Percentiles rank a stretch among this genome's conserved stretches.
phyloP scores from a whole-genome alignment of 2,329 filamentous ascomycete genomes.

The Scortechinia acanthostroma region DNA sequence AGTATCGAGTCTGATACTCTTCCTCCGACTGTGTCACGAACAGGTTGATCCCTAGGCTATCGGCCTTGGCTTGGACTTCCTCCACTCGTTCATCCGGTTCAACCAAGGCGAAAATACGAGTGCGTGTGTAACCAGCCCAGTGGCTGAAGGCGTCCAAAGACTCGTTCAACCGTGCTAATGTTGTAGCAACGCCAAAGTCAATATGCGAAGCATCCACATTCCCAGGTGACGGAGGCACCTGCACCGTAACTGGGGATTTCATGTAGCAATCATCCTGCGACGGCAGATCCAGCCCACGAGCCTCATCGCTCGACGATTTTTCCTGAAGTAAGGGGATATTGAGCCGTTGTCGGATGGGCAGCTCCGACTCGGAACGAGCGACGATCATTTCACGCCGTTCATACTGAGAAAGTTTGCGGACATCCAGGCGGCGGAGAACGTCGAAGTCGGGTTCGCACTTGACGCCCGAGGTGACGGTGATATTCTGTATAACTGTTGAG shows the following conservation, averaged over 20 bases:
- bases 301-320: not conserved
- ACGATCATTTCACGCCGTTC: not conserved
- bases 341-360: conserved; percentile 12
- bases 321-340: conserved; percentile 3
- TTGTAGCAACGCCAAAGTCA: conserved; percentile 30
- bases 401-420: not conserved
- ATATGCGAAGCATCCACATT: conserved; percentile 24
- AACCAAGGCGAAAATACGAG: conserved; percentile 24
- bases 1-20: conserved; percentile 27
- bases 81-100: conserved; percentile 17
- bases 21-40: conserved; percentile 18
- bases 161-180: conserved; percentile 22
- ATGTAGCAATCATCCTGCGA: not conserved
- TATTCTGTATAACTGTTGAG: not conserved
- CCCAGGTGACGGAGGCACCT: conserved; percentile 14
- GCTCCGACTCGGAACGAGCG: conserved; percentile 4
- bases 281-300: not conserved
- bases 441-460: not conserved
- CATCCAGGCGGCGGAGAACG: not conserved
- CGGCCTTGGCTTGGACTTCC: conserved; percentile 17
- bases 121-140: conserved; percentile 24
- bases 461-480: not conserved
- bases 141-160: conserved; percentile 26
- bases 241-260: conserved; percentile 16
- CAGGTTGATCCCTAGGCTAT: conserved; percentile 22